phyloP scores from a whole-genome alignment of 345 rosid genomes.

The Moringa oleifera region DNA sequence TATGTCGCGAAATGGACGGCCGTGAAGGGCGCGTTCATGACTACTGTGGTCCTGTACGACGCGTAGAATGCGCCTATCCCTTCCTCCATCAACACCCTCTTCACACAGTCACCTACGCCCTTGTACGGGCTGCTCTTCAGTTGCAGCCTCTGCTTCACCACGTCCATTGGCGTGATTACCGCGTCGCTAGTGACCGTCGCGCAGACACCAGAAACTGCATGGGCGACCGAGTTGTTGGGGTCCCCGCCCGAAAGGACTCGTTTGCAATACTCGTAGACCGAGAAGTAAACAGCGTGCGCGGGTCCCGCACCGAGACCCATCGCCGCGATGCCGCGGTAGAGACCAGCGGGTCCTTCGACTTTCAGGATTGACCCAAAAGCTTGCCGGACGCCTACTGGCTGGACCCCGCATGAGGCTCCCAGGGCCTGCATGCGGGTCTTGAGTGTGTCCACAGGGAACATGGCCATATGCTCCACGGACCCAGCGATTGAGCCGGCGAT shows the following conservation, averaged over 20 bases:
- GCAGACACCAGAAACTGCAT: conserved; percentile 57
- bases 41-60: conserved; percentile 79
- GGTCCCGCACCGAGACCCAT: conserved; percentile 88
- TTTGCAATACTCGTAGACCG: conserved; percentile 62
- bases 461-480: conserved; percentile 81
- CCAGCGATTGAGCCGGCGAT: conserved; percentile 93
- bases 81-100: conserved; percentile 72
- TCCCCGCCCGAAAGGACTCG: conserved; percentile 37
- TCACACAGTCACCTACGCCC: conserved; percentile 62
- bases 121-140: conserved; percentile 42
- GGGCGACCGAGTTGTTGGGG: conserved; percentile 45
- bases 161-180: conserved; percentile 91
- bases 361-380: conserved; percentile 58
- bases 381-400: conserved; percentile 41
- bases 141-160: conserved; percentile 89
- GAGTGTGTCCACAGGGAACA: conserved; percentile 78
- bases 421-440: conserved; percentile 81
- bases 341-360: conserved; percentile 47
- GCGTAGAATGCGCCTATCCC: conserved; percentile 82
- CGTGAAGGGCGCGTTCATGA: conserved; percentile 80
- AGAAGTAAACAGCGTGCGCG: conserved; percentile 75
- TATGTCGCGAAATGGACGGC: conserved; percentile 85
- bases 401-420: conserved; percentile 39
- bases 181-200: conserved; percentile 81
- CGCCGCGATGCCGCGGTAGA: conserved; percentile 68